Percentiles rank a stretch among this genome's conserved stretches.
Evolutionary conservation across 305 asterid species (phyloP).

Genomic region (Fraxinus ornus): DNA sequence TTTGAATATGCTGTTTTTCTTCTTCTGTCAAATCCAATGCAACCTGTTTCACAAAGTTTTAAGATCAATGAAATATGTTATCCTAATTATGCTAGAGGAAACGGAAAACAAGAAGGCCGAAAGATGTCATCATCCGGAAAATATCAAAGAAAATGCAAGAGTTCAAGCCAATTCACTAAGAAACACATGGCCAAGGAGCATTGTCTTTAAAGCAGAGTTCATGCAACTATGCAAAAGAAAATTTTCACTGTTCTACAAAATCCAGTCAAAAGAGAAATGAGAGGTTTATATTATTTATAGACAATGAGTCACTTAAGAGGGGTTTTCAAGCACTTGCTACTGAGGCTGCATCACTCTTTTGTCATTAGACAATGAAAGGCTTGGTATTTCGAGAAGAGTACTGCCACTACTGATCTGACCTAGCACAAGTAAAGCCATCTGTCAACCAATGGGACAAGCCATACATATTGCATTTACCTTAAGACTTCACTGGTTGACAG

Average conservation of each 20-base stretch:
- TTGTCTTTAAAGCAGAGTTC: not conserved
- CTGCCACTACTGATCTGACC: not conserved
- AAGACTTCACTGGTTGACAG: not conserved
- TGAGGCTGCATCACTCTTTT: not conserved
- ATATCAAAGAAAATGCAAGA: not conserved
- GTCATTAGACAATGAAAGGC: not conserved
- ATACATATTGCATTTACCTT: not conserved
- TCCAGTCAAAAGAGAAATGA: not conserved
- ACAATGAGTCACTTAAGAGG: not conserved
- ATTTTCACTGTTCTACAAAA: not conserved
- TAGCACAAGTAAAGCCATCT: not conserved
- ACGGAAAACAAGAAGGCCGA: slow-evolving; percentile 5
- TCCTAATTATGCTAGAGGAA: slow-evolving; percentile 6
- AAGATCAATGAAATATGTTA: not conserved
- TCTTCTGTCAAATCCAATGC: slow-evolving; percentile 76
- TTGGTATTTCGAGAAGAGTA: not conserved
- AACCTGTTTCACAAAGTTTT: slow-evolving; percentile 40
- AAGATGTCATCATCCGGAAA: not conserved
- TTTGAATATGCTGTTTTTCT: slow-evolving; percentile 62
- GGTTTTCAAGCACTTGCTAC: not conserved
- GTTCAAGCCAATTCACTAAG: not conserved
- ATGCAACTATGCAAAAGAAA: not conserved
- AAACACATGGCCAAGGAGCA: not conserved
- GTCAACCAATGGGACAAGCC: not conserved
- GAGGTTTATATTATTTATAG: not conserved